Evolutionary conservation across 2,329 filamentous ascomycete species (phyloP), one percentile per base, ranked within the genome.

Genomic region (Penicillium paneum): DNA sequence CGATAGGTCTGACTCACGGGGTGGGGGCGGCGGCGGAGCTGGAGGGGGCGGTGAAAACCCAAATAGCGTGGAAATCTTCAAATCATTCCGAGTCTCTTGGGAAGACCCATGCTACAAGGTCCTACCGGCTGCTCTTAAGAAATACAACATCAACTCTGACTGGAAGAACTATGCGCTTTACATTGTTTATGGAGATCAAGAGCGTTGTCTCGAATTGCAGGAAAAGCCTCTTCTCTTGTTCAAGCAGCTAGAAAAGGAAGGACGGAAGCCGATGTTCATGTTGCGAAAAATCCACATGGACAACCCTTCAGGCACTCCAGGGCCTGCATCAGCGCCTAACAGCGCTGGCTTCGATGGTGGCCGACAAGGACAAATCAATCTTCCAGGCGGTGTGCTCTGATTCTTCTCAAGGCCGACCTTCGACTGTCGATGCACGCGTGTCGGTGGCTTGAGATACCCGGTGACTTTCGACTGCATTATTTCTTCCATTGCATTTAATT

Each of bases 201-300:
- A 99, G 76, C 87, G 94, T 13, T 97, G 93, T 71, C 76, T 99
- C 35, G 91, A 89, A 0, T 79, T 96, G 62, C 89, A 97, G 54
- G 94, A 99, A 76, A 93, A 95, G 67, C 94, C 94, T 10, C 78
- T 99, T 55, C 95, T 97, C 59, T 76, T 99, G 58, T 99, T 99
- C 77, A 99, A 99, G 76, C 92, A 97, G 71, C 79, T 99, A 53
- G 92, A 97, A 70, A 92, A 92, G 72, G 94, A 97, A 77, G 94
- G 94, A 43, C 89, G 95, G 76, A 99, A 97, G 72, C 94, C 94
- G 21, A 97, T 97, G 94, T 99, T 99, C 69, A 99, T 99, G 94
- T 78, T 99, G 53, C 80, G 94, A 50, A 82, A 86, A 62, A 81
- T 83, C n/a, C 81, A 82, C 50, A 74, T 78, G 10, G 63, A 62